Conservation (phyloP, 257 asterid species). For the Misopates orontium region DNA sequence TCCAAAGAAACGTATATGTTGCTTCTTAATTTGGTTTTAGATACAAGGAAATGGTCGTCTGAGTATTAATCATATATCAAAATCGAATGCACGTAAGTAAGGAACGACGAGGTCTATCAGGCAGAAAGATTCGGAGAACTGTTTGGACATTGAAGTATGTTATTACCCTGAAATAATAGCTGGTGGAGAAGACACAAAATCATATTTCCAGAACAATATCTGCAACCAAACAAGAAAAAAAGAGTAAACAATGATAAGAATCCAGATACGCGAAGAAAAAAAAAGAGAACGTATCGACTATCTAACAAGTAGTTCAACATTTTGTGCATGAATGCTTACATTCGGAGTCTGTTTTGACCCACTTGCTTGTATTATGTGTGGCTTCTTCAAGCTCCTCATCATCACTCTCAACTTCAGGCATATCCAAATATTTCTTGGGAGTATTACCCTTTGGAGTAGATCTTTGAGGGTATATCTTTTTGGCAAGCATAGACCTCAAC, state of each 20-base stretch:
- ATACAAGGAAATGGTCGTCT: neutral
- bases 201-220: conserved; percentile 84
- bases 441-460: conserved; percentile 34
- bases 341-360: conserved; percentile 87
- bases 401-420: conserved; percentile 33
- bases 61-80: no score
- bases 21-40: neutral
- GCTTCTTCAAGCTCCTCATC: conserved; percentile 34
- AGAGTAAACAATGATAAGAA: neutral
- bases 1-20: neutral
- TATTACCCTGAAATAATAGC: conserved; percentile 29
- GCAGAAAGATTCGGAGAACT: neutral
- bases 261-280: neutral
- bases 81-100: no score
- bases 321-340: conserved; percentile 44
- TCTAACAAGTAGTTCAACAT: neutral
- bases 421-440: conserved; percentile 48
- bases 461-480: conserved; percentile 66
- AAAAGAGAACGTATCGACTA: neutral
- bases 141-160: conserved; percentile 11
- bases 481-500: conserved; percentile 64
- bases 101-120: neutral
- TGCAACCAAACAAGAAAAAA: conserved; percentile 33
- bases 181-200: conserved; percentile 24
- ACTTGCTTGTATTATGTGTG: conserved; percentile 45